Evolutionary conservation across 768 basidiomycete species (phyloP).

Genomic region (Fomitopsis pulvina): DNA sequence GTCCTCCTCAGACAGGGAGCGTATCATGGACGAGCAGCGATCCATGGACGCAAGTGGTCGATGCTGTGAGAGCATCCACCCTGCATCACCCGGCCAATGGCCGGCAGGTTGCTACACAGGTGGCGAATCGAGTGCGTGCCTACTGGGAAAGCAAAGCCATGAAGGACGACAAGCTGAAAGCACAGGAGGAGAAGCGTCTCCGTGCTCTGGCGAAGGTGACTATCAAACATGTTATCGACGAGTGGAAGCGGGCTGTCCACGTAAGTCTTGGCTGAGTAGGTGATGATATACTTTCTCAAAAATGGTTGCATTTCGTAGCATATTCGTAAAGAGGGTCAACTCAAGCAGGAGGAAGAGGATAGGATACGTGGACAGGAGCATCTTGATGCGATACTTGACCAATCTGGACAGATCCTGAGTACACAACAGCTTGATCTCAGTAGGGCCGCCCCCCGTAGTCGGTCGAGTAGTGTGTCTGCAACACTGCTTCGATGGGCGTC

Average conservation of each 20-base stretch:
- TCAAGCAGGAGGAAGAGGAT: constrained; percentile 68
- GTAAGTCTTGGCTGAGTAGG: constrained; percentile 37
- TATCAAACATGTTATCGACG: constrained; percentile 57
- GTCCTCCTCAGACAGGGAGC: constrained; percentile 6
- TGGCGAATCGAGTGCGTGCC: constrained; percentile 58
- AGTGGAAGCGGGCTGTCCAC: constrained; percentile 87
- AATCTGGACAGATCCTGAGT: constrained; percentile 81
- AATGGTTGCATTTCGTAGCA: constrained; percentile 37
- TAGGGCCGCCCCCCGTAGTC: constrained; percentile 43
- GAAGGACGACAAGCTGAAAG: constrained; percentile 51
- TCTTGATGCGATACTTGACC: constrained; percentile 83
- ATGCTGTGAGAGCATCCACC: constrained; percentile 31
- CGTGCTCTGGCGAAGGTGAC: constrained; percentile 65
- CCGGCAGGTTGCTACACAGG: constrained; percentile 41
- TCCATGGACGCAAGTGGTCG: constrained; percentile 54
- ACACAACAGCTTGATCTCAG: constrained; percentile 72
- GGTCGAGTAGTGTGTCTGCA: constrained; percentile 39
- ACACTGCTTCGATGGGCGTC: constrained; percentile 14
- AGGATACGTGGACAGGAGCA: constrained; percentile 75
- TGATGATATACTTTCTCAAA: constrained; percentile 2
- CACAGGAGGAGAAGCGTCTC: constrained; percentile 61
- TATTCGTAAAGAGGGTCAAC: constrained; percentile 63
- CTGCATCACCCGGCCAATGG: constrained; percentile 24
- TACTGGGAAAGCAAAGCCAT: constrained; percentile 72
- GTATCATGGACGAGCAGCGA: constrained; percentile 27